Evolutionary conservation across 2,329 filamentous ascomycete species (phyloP), one percentile per base, ranked within the genome.

Genomic region (Trichothecium sympodiale): DNA sequence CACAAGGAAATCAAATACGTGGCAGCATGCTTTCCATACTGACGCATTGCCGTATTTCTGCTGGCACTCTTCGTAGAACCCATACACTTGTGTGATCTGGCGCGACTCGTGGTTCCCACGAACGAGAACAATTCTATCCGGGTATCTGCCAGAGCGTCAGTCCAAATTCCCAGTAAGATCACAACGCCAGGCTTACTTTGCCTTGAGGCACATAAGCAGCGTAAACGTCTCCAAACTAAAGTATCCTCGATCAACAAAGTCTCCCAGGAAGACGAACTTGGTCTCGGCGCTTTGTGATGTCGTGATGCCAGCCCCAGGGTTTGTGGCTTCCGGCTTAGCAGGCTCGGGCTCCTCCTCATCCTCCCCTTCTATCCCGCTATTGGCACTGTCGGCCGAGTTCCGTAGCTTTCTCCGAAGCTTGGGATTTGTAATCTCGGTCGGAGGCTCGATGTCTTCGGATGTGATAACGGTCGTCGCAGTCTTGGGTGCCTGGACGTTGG

Each of bases 1-100:
- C 3, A 93, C 94, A 20, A 98, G 75, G 59, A 94, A 98, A 59
- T 98, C 91, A 58, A 98, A 98, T 63, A 98, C 94, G 57, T 98
- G 91, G 44, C 91, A 98, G 60, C 95, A 98, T 40, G 94, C 91
- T 60, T 98, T 94, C 91, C 91, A 98, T n/a, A 98, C 91, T 33
- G 93, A 95, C 10, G 91, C 87, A 54, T 95, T 96, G 53, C 91
- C 91, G 57, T 98, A 98, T 61, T 98, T 98, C 51, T 91, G 83
- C 38, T 87, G 87, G 60, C 91, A 98, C 59, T 98, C 91, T 41
- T 94, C 94, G 61, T 98, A 98, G 62, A 98, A 98, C 36, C 91
- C 91, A 58, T 98, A 98, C 16, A 93, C 94, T 54, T 98, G 91
- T 8, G 91, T 98, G 43, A 98, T 94, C 51, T 94, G 91, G 44